Evolutionary conservation across 441 rosid species (phyloP).

Genomic region (Aquilaria agallochum): DNA sequence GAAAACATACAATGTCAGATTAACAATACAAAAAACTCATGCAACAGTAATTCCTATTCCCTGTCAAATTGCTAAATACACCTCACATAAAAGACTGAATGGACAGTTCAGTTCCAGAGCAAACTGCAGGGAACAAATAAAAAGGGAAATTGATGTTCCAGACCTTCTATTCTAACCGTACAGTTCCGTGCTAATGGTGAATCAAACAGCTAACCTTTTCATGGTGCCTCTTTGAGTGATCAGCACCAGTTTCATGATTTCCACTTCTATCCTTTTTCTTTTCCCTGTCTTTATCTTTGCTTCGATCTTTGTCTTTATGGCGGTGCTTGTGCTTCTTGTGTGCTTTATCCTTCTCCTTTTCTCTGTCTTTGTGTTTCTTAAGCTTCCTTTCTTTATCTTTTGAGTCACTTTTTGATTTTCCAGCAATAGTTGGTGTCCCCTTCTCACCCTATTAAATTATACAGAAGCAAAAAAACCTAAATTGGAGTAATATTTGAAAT

Average conservation of each 20-base stretch:
- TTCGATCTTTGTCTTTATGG: conserved; percentile 68
- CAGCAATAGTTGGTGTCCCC: conserved; percentile 42
- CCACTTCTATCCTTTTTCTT: conserved; percentile 82
- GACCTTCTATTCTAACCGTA: too few relatives aligned
- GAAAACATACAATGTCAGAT: too few relatives aligned
- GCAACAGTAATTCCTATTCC: too few relatives aligned
- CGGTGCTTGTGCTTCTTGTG: conserved; percentile 92
- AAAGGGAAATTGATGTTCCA: too few relatives aligned
- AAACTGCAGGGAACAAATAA: too few relatives aligned
- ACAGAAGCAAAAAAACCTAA: too few relatives aligned
- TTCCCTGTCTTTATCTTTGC: conserved; percentile 43
- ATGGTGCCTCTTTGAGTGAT: conserved; percentile 37
- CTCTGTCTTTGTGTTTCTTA: conserved; percentile 48
- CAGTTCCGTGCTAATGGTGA: too few relatives aligned
- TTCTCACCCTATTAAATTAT: conserved; percentile 37
- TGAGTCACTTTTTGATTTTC: conserved; percentile 44
- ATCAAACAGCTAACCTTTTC: conserved; percentile 58
- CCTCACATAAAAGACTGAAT: too few relatives aligned
- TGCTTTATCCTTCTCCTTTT: conserved; percentile 59
- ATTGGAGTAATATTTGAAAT: too few relatives aligned
- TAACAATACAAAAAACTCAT: too few relatives aligned
- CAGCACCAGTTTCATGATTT: conserved; percentile 67
- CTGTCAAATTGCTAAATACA: too few relatives aligned
- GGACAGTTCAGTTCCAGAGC: too few relatives aligned
- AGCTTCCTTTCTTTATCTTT: conserved; percentile 59